These are phyloP conservation scores for Hymenotorrendiella dingleyae DNA, from an alignment of 2,329 filamentous ascomycete genomes.

Conservation along the genomic window DNA sequence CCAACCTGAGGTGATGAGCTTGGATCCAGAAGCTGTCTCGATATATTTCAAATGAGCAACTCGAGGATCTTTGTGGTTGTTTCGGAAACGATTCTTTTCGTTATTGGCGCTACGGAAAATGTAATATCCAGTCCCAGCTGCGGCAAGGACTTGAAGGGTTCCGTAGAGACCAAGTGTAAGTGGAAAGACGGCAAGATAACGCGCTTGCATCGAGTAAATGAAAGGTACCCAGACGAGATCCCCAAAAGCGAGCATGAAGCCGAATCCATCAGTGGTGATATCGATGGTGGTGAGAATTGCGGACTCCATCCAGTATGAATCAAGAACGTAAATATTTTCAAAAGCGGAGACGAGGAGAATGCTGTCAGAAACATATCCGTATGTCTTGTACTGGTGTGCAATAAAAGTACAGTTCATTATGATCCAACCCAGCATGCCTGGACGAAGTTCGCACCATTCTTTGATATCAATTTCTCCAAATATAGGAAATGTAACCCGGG, in stretches of 20 bases:
- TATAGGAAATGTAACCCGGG: conserved; percentile 70
- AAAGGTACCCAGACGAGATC: conserved; percentile 93
- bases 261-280: conserved; percentile 87
- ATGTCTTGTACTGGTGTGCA: conserved; percentile 80
- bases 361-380: conserved; percentile 78
- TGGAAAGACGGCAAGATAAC: conserved; percentile 80
- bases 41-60: conserved; percentile 81
- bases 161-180: conserved; percentile 67
- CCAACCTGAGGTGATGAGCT: conserved; percentile 81
- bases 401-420: conserved; percentile 79
- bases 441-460: conserved; percentile 82
- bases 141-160: conserved; percentile 55
- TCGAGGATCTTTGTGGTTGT: conserved; percentile 71
- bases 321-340: conserved; percentile 78
- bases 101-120: conserved; percentile 93
- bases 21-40: conserved; percentile 74
- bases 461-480: conserved; percentile 88
- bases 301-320: conserved; percentile 80
- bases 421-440: conserved; percentile 84
- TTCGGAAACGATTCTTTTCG: conserved; percentile 93
- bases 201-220: conserved; percentile 75
- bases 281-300: conserved; percentile 92
- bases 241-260: conserved; percentile 90
- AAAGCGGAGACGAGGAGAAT: conserved; percentile 73
- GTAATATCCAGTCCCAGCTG: conserved; percentile 71